Base-by-base conservation (phyloP, 1,284 basidiomycete species). In the Leccinum pallidistipes region DNA sequence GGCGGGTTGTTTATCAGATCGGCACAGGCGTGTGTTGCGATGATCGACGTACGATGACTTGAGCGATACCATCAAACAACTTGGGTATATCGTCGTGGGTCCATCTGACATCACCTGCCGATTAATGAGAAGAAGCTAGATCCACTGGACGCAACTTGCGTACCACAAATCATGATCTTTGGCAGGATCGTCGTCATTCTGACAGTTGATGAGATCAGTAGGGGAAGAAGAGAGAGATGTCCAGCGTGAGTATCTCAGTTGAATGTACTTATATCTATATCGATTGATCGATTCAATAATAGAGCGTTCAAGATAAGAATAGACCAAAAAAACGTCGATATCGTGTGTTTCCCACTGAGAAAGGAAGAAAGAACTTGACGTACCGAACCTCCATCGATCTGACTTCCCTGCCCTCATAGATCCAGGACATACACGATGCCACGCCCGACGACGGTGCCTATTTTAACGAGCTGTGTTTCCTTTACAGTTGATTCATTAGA, bases 71-170 rank as follows among this genome's bases (percentile, higher is more conserved):
- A 3, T 81, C 80, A 49, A 94, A 83, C 61, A 94, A 80, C 50
- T 82, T 71, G 58, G 83, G 79, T 45, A 86, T 81, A 69, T 95
- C 92, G 47, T 90, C 83, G 61, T 89, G 82, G 0, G 91, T 90
- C 92, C 91, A 94, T 40, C 86, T 83, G 59, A 92, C 84, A 63
- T 82, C 79, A 62, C 87, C 90, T 90, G 55, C 47, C 24, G 24
- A 51, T 38, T 10, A 18, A 7, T 45, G 40, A 18, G 40, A 45
- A 43, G n/a, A 43, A 45, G 43, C 18, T 45, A 45, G 49, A 50
- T 50, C 24, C 2, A 6, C 24, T 5, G 8, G 43, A 12, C 11
- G 10, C 49, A 27, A 45, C 1, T 45, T 45, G 18, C 9, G 38
- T 64, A 72, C 71, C 71, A 50, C 63, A 71, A 24, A 71, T 60